Conservation (phyloP, 768 basidiomycete genomes). For the Lactarius vividus region DNA sequence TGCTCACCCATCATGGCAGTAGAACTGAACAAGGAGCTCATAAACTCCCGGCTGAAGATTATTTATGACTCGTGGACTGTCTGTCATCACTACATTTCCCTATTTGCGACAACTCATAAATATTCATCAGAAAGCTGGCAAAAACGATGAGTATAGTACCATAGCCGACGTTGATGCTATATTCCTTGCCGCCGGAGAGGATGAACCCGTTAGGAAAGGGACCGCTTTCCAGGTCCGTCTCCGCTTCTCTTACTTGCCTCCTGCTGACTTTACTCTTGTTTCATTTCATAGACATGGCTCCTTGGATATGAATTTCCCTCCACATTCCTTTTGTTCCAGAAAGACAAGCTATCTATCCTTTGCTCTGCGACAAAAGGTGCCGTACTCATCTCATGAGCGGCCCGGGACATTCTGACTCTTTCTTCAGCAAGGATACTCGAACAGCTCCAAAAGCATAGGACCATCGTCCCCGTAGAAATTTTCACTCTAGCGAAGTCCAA, state of each 20-base stretch:
- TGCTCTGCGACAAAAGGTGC: slow-evolving; percentile 89
- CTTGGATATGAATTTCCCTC: slow-evolving; percentile 98
- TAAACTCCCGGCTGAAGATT: slow-evolving; percentile 34
- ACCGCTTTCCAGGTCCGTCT: slow-evolving; percentile 81
- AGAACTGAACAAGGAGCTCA: slow-evolving; percentile 55
- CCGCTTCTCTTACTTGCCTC: slow-evolving; percentile 3
- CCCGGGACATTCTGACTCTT: slow-evolving; percentile 9
- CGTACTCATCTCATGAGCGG: slow-evolving; percentile 21
- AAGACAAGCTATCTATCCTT: slow-evolving; percentile 71
- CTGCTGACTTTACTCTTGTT: slow-evolving; percentile 8
- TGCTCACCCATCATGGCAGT: slow-evolving; percentile 50
- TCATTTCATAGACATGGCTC: slow-evolving; percentile 75
- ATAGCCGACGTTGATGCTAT: slow-evolving; percentile 69
- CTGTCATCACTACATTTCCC: slow-evolving; percentile 20
- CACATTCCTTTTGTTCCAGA: slow-evolving; percentile 81
- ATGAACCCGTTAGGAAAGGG: slow-evolving; percentile 87
- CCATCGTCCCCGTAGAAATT: slow-evolving; percentile 68
- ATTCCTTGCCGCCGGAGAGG: slow-evolving; percentile 75
- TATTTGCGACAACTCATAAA: slow-evolving; percentile 6
- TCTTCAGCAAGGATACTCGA: slow-evolving; percentile 76
- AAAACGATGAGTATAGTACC: slow-evolving; percentile 69
- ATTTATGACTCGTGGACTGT: slow-evolving; percentile 39
- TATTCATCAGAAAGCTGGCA: slow-evolving; percentile 51
- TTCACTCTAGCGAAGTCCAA: slow-evolving; percentile 77
- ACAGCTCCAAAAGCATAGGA: slow-evolving; percentile 62